Evolutionary conservation across 2,329 filamentous ascomycete species (phyloP).

Genomic region (Claviceps humidiphila): DNA sequence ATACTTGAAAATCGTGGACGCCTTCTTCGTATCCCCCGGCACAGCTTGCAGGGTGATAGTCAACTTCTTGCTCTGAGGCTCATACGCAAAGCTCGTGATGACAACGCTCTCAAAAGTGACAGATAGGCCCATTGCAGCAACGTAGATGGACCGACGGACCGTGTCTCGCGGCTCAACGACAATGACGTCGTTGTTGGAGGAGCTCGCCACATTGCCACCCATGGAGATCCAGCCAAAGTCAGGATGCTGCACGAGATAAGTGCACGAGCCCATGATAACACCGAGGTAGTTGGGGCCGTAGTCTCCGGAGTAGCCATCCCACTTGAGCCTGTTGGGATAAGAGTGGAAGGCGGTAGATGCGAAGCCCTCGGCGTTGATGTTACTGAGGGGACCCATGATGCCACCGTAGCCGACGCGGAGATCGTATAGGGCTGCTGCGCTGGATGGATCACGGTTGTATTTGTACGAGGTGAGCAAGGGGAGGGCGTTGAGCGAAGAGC

Average conservation of each 20-base stretch:
- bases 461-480: constrained; percentile 40
- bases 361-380: constrained; percentile 42
- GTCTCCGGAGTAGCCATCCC: constrained; percentile 44
- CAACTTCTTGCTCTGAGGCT: not conserved
- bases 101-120: constrained; percentile 30
- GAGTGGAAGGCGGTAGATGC: constrained; percentile 43
- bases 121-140: constrained; percentile 30
- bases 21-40: not conserved
- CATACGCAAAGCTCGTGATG: constrained; percentile 25
- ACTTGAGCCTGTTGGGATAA: constrained; percentile 39
- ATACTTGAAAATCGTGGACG: not conserved
- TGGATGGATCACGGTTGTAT: constrained; percentile 11
- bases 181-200: constrained; percentile 14
- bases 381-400: constrained; percentile 37
- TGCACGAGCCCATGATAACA: constrained; percentile 32
- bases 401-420: constrained; percentile 42
- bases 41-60: not conserved
- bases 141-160: constrained; percentile 31
- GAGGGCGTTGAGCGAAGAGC: constrained; percentile 42
- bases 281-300: constrained; percentile 43
- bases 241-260: constrained; percentile 33
- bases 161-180: constrained; percentile 30
- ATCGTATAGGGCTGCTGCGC: constrained; percentile 31
- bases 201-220: constrained; percentile 27
- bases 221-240: constrained; percentile 35